A percentile compares a stretch with the other conserved stretches of the same genome.
phyloP scores from a whole-genome alignment of 73 alveolate genomes.

The Blepharisma japonicum region DNA sequence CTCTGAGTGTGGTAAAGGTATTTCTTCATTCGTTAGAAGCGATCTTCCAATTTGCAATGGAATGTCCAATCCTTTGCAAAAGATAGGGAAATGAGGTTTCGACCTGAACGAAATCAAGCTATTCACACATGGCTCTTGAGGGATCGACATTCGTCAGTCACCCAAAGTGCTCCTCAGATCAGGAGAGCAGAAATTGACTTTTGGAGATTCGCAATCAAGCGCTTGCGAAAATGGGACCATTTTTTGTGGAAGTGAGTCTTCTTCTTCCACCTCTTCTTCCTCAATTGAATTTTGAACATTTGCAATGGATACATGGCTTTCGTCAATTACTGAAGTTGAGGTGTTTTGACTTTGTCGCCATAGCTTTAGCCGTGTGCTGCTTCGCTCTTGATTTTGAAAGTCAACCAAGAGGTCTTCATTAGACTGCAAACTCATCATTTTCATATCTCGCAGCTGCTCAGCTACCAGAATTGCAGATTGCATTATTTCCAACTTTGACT shows the following conservation, averaged over 20 bases:
- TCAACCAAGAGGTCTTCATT: conserved; percentile 9
- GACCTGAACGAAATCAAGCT: neutral
- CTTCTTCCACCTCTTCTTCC: conserved; percentile 27
- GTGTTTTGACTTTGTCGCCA: conserved; percentile 14
- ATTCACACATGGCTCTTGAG: conserved; percentile 15
- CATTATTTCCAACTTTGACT: neutral
- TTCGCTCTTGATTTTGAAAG: neutral
- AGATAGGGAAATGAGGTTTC: neutral
- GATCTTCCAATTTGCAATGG: conserved; percentile 8
- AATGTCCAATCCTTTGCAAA: neutral
- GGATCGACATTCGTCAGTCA: conserved; percentile 10
- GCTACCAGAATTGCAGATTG: conserved; percentile 20
- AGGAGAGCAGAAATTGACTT: no score
- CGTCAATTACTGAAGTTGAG: neutral
- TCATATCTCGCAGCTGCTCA: neutral
- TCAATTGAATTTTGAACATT: no score
- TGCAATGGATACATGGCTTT: no score
- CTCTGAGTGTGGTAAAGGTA: conserved; percentile 20
- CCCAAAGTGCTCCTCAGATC: neutral
- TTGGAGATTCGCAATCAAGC: no score
- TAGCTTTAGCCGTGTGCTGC: conserved; percentile 1
- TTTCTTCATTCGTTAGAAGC: neutral
- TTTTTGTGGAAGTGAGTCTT: conserved; percentile 6
- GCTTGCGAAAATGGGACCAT: neutral
- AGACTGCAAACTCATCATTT: neutral